Evolutionary conservation across 176 grass and related monocot species (phyloP), one percentile per base, ranked within the genome.

Genomic region (Luzula sylvatica): DNA sequence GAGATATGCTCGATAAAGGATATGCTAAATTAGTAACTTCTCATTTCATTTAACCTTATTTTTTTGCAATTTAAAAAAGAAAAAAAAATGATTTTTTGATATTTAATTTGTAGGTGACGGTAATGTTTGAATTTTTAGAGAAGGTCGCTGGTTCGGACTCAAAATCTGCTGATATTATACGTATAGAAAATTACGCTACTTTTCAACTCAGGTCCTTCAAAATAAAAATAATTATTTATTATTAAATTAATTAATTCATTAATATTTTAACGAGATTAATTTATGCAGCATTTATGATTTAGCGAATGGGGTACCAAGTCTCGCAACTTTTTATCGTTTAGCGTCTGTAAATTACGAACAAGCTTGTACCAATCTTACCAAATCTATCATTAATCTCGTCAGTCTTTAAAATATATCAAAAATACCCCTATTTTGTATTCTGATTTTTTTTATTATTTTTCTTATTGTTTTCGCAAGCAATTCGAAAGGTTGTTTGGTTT

Each of bases 101-200:
- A 79, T 53, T 48, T 57, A 23, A 14, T 38, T 53, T 72, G n/a
- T 65, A 98, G 92, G 86, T 98, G 41, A 76, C 72, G 62, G 88
- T 85, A 47, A 98, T 98, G 92, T 98, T 98, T 50, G 15, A 28
- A 28, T 90, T 85, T 73, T 80, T 98, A 75, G 86, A 90, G 65
- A 98, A 90, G 68, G 82, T 98, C 66, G 92, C 92, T 45, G 85
- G 86, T 46, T 74, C 81, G 44, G 92, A 98, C 67, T 58, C 85
- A 23, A 90, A 67, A 70, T 82, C 65, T 68, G 67, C 68, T 6
- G 92, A 98, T 13, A 87, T 90, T 71, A 72, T 98, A 56, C 53
- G 89, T 30, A 85, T 98, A 53, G 92, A 87, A 61, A 98, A 98
- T 40, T 90, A 98, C 75, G 92, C 92, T 50, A 81, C 86, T 62